Base-by-base conservation (phyloP, 129 eudicot species). In the Silybum marianum region DNA sequence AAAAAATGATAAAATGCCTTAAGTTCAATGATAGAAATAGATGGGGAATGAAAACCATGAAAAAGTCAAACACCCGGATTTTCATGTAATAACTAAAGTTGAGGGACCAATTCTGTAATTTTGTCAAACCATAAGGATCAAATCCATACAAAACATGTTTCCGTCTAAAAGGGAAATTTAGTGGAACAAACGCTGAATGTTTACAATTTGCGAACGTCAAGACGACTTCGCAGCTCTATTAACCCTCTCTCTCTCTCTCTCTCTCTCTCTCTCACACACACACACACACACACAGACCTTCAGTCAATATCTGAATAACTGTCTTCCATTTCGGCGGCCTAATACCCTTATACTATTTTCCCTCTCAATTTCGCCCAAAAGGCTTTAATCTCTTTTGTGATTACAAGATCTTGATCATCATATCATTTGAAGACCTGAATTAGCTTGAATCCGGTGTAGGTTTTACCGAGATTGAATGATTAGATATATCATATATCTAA, bases 281-380 rank as follows among this genome's bases (percentile, higher is more conserved):
- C 30, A n/a, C 62, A 68, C 74, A 30, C 65, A 63, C 58, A 76
- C 44, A 51, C 6, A 11, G 36, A 68, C 75, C 66, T 58, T n/a
- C 77, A 51, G 84, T 69, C 70, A 48, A 34, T 70, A 76, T 76
- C 73, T 23, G 34, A 70, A 76, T 39, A 80, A 88, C 86, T 81
- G 87, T 84, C 51, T 85, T 90, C 93, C 86, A 90, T 69, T 81
- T 85, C 82, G 93, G 91, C 89, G 93, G 93, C 93, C 81, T 80
- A 5, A 58, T 58, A 63, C 74, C 40, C 34, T 67, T 63, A 69
- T 42, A 9, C 67, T 44, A 38, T 73, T 21, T 70, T 71, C 21
- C 22, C 21, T 40, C 16, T 73, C 28, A 82, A 19, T 82, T 46
- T 75, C 21, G 32, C 66, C 44, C 26, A 46, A 69, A 44, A 42